Base-by-base conservation (phyloP, 495 filamentous ascomycete species). In the Aspergillus indologenus region DNA sequence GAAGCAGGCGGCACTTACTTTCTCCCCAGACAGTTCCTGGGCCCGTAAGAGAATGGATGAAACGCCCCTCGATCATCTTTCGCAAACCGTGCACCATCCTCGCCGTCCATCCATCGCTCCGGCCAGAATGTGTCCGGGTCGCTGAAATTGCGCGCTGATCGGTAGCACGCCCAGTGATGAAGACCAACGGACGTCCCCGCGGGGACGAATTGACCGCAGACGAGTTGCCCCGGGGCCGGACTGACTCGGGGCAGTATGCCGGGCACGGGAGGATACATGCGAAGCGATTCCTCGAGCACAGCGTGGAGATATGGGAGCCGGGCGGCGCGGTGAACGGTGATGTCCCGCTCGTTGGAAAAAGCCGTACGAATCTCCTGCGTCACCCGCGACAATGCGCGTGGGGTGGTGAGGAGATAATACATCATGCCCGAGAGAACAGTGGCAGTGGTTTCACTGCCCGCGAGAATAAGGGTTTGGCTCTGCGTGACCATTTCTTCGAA, bases 361-460 rank as follows among this genome's bases (percentile, higher is more conserved):
- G 43, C 22, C 3, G 5, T 3, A 1, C 54, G 43, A 11, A 56
- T 40, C 23, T 56, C 54, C 17, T 18, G 23, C 18, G 45, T 40
- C n/a, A 46, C 18, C 4, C 47, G 45, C 12, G n/a, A 40, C 54
- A 56, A 31, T 12, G 6, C 12, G 4, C 23, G 23, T 20, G 23
- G 24, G 19, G 12, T 17, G 47, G 20, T 34, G 3, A 40, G 34
- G 18, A 46, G 24, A 26, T n/a, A 56, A 40, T 17, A 20, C 19
- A 18, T 44, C 23, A 21, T 31, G 0, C 54, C 54, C 11, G 44
- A 26, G 0, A 56, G 54, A 3, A 46, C 44, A 1, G 54, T 47
- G 1, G 54, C 45, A 12, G 54, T 56, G 43, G 54, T 56, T 40
- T 56, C 54, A 11, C 44, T 47, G 1, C 54, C 54, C 17, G 44